Base-by-base conservation (phyloP, 2,329 filamentous ascomycete species). In the Aspergillus calidoustus region DNA sequence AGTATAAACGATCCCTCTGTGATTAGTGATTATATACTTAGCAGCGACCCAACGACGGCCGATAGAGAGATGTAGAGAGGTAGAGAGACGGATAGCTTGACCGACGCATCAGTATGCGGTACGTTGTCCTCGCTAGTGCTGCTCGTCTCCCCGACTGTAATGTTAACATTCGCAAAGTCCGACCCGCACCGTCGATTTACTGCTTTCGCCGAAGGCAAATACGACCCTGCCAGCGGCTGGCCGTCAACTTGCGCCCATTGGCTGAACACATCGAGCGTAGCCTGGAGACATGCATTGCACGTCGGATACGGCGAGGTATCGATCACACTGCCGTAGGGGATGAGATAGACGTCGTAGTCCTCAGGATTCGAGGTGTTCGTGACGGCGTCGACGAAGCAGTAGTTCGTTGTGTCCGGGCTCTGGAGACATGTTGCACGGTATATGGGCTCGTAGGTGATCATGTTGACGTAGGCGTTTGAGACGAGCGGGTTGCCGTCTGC, bases 241-340 rank as follows among this genome's bases (percentile, higher is more conserved):
- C 81, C 84, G 41, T 86, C 81, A 68, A 93, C 87, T 15, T 84
- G 82, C 0, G 91, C 87, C 31, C 89, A 89, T 0, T 85, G 78
- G 57, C 90, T 87, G 76, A 91, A 97, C 19, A 96, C 85, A 28
- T 83, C 83, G 92, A 98, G 96, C 4, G 91, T 94, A 63, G 91
- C 82, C 71, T 89, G 83, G 48, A 95, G 82, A 75, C 95, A 98
- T 46, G 80, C 79, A 68, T 86, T 89, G 80, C 95, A 99, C 1
- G 84, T 87, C 0, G 93, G 91, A n/a, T 83, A 81, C 28, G 88
- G 86, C 23, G 84, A 84, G 15, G 81, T 82, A 0, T 91, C 91
- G 13, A 97, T 80, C 0, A 82, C 77, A 46, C 88, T 84, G 62
- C 95, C 95, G 59, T 96, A 84, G 0, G 93, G 91, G 3, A 98